These are phyloP conservation scores for Blastobotrys robertii DNA, from an alignment of 805 yeast genomes.

Conservation along the genomic window DNA sequence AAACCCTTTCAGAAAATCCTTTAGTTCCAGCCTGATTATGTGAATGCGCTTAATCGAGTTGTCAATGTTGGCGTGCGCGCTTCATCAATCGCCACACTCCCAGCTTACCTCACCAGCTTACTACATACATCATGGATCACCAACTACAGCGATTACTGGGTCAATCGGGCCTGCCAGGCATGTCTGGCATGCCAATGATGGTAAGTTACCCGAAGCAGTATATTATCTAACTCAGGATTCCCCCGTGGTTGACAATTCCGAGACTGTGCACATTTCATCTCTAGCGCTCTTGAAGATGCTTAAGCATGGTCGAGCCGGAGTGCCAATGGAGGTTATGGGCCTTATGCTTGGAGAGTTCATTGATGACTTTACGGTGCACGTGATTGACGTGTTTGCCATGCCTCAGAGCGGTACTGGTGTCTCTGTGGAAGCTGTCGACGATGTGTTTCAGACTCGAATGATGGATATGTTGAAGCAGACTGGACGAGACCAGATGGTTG, in stretches of 20 bases:
- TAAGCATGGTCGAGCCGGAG: conserved; percentile 79
- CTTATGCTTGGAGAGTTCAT: conserved; percentile 97
- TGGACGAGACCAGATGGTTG: conserved; percentile 98
- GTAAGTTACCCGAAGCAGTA: background rate
- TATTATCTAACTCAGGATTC: conserved; percentile 39
- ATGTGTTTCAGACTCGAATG: conserved; percentile 97
- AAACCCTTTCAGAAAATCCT: no score
- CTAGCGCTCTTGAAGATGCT: conserved; percentile 92
- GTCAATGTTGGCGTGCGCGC: no score
- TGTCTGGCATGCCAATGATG: conserved; percentile 21
- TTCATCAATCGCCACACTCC: no score
- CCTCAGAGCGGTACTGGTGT: conserved; percentile 96
- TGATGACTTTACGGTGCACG: conserved; percentile 94
- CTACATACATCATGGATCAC: conserved; percentile 6
- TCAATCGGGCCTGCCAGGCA: conserved; percentile 23
- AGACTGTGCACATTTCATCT: conserved; percentile 92
- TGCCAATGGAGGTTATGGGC: conserved; percentile 90
- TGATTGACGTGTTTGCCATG: conserved; percentile 98
- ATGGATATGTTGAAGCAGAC: conserved; percentile 99
- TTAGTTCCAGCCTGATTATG: no score
- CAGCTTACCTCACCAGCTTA: background rate
- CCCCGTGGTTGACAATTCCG: conserved; percentile 87
- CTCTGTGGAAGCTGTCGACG: conserved; percentile 98
- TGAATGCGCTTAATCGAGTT: no score
- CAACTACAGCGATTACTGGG: conserved; percentile 24